These are phyloP conservation scores for Pyropia haitanensis DNA, from an alignment of 23 red algal species.

Conservation along the genomic window DNA sequence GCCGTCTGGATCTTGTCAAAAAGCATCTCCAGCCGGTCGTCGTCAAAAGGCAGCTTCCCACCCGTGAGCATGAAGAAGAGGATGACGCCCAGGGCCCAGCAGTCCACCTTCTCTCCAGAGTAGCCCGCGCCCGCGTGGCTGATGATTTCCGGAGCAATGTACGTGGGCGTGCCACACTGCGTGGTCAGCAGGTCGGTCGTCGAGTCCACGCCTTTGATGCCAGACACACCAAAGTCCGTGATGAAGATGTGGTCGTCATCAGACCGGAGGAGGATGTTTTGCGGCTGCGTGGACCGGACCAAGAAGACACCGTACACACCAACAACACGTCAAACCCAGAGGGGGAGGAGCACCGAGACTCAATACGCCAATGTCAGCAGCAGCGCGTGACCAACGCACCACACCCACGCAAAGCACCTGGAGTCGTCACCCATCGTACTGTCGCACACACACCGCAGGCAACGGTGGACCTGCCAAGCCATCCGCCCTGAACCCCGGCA, in stretches of 20 bases:
- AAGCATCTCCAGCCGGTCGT: constrained; percentile 28
- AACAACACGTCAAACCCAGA: no score
- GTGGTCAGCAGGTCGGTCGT: constrained; percentile 75
- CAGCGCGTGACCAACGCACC: no score
- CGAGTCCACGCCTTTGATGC: constrained; percentile 55
- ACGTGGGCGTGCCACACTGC: constrained; percentile 81
- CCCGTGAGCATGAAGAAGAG: constrained; percentile 78
- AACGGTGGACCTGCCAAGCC: no score
- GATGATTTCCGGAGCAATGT: constrained; percentile 91
- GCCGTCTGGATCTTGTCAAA: constrained; percentile 24
- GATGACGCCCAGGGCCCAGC: constrained; percentile 86
- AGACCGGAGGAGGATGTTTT: constrained; percentile 25
- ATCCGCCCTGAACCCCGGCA: no score
- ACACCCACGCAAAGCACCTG: no score
- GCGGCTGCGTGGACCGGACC: background rate
- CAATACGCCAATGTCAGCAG: no score
- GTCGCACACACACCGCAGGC: no score
- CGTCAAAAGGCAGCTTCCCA: constrained; percentile 84
- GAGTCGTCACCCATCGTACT: no score
- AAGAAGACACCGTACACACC: no score
- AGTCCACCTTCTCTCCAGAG: constrained; percentile 71
- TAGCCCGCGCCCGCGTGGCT: constrained; percentile 60
- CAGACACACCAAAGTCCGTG: constrained; percentile 86
- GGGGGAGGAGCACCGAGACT: no score
- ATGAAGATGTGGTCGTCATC: constrained; percentile 45